Evolutionary conservation across 2,329 filamentous ascomycete species (phyloP).

Genomic region (Xylariaceae sp.): DNA sequence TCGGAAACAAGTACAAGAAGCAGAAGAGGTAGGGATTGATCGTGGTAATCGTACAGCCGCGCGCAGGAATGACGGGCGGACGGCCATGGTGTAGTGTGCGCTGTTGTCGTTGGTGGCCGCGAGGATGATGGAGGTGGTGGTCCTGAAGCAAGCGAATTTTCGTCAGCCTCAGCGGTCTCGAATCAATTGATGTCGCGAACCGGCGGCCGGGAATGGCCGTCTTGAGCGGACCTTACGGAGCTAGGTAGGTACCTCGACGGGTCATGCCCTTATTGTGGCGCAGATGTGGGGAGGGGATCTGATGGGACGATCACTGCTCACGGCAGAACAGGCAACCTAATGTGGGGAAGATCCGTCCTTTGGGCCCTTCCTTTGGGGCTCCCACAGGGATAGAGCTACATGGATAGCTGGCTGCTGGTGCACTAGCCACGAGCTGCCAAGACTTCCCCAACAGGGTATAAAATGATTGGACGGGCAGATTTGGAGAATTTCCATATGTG

Average conservation of each 20-base stretch:
- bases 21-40: constrained; percentile 5
- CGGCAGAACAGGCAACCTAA: too few species aligned
- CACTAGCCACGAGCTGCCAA: constrained; percentile 20
- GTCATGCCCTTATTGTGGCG: background rate
- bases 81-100: constrained; percentile 33
- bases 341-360: background rate
- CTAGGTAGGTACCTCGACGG: too few species aligned
- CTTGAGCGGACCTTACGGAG: too few species aligned
- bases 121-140: constrained; percentile 4
- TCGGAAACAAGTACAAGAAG: constrained; percentile 9
- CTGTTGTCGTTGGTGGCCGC: constrained; percentile 17
- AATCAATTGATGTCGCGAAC: background rate
- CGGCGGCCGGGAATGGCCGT: background rate
- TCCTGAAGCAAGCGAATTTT: background rate
- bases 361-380: too few species aligned
- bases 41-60: constrained; percentile 26
- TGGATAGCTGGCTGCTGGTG: background rate
- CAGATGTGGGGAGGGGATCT: background rate
- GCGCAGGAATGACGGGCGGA: constrained; percentile 30
- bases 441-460: constrained; percentile 12
- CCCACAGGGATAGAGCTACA: too few species aligned
- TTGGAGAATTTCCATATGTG: too few species aligned
- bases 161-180: background rate
- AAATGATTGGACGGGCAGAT: constrained; percentile 14
- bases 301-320: background rate